Base-by-base conservation (phyloP, 2,329 filamentous ascomycete species). In the Fusarium sp. region DNA sequence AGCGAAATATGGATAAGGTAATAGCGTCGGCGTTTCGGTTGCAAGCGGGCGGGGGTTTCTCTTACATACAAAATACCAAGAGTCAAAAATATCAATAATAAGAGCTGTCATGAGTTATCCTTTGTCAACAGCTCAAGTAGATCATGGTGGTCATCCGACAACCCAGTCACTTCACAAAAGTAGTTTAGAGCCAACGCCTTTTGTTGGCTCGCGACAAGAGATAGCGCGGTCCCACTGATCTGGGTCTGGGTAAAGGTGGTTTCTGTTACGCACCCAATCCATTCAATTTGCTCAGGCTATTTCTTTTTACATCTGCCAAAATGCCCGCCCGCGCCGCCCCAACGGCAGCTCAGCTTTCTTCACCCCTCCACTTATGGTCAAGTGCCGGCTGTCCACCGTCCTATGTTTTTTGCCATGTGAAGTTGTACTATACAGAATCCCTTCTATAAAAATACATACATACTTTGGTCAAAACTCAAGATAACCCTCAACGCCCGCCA, bases 401-500 rank as follows among this genome's bases (percentile, higher is more conserved):
- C 72, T 74, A 74, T 74, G 53, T 74, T 74, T 74, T 72, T 73
- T 70, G 64, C 69, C 63, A 57, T 56, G 45, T 53, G 34, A 41
- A 40, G 53, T 73, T 74, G 54, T 63, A 38, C 23, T 53, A 50
- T 16, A 38, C 23, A 23, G 3, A 23, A 23, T 28, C 34, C 13
- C 26, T 13, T 38, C 23, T 57, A 16, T 34, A 40, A 7, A 52
- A 23, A 23, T 23, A 23, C 23, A 23, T 23, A 23, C 23, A 23
- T 23, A 23, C 23, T 23, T 23, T 23, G 23, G 23, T 23, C 23
- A 20, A 13, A 4, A 18, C 5, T 4, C 12, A 3, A 37, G 8
- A 51, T 20, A 18, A 20, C 36, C 37, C 47, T 30, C n/a, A 51
- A 55, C 63, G 65, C 60, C 71, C 70, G 66, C 47, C 62, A 62